phyloP scores from a whole-genome alignment of 768 basidiomycete genomes.

The Kwoniella bestiolae region DNA sequence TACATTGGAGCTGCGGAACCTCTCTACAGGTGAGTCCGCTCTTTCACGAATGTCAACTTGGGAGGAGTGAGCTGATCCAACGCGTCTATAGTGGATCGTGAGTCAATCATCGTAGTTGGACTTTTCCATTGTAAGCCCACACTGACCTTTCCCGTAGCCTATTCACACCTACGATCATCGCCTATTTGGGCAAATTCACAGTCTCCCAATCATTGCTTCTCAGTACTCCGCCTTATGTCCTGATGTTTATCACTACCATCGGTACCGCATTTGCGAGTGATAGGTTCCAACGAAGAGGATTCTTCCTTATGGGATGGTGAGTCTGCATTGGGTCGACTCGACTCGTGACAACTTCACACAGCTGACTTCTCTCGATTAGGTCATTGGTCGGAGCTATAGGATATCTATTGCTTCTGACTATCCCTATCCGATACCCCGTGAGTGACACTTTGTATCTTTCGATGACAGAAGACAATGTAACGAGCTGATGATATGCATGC shows the following conservation, averaged over 20 bases:
- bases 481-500: constrained; percentile 1
- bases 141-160: too few relatives aligned
- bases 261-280: constrained; percentile 57
- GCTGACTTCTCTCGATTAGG: constrained; percentile 7
- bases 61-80: background rate
- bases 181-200: constrained; percentile 63
- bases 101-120: constrained; percentile 1
- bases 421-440: constrained; percentile 40
- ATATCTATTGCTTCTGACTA: constrained; percentile 53
- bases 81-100: constrained; percentile 20
- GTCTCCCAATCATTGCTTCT: constrained; percentile 54
- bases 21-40: constrained; percentile 60
- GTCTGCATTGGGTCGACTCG: background rate
- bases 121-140: too few relatives aligned
- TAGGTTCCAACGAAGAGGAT: constrained; percentile 52
- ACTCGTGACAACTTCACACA: background rate
- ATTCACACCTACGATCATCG: constrained; percentile 74
- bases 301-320: constrained; percentile 57
- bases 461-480: background rate
- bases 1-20: constrained; percentile 71
- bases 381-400: constrained; percentile 47
- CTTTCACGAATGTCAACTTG: background rate
- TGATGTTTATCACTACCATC: constrained; percentile 60
- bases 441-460: constrained; percentile 16
- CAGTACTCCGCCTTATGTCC: constrained; percentile 59